Evolutionary conservation across 2,329 filamentous ascomycete genomes (phyloP).

Genomic region (Xylariaceae sp.): DNA sequence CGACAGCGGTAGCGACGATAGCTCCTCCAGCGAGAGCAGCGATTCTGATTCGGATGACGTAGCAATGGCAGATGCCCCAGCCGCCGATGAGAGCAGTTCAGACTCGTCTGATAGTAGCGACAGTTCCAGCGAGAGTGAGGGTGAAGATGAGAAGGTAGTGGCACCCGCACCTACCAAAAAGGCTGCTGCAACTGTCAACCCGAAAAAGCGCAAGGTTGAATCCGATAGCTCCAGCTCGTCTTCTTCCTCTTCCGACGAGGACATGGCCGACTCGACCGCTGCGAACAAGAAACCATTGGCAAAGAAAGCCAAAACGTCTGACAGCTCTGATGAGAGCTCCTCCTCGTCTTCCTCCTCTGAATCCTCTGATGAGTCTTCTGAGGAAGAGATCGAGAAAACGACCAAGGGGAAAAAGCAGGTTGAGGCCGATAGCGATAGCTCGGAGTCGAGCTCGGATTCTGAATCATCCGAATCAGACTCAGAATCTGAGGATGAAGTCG

Average conservation of each 20-base stretch:
- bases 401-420: conserved; percentile 9
- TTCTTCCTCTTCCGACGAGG: conserved; percentile 35
- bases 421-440: conserved; percentile 30
- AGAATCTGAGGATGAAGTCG: conserved; percentile 23
- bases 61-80: conserved; percentile 43
- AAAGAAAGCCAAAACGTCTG: conserved; percentile 42
- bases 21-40: conserved; percentile 21
- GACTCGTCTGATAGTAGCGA: conserved; percentile 30
- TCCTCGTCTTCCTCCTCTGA: conserved; percentile 30
- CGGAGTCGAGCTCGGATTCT: conserved; percentile 33
- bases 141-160: conserved; percentile 30
- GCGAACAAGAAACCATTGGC: conserved; percentile 36
- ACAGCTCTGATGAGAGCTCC: conserved; percentile 31
- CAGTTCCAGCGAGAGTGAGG: conserved; percentile 27
- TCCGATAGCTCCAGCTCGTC: conserved; percentile 34
- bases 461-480: conserved; percentile 27
- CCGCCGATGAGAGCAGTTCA: conserved; percentile 21
- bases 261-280: conserved; percentile 31
- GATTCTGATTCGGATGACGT: conserved; percentile 35
- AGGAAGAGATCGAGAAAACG: conserved; percentile 18
- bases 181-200: conserved; percentile 32
- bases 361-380: conserved; percentile 25
- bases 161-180: conserved; percentile 3
- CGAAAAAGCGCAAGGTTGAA: conserved; percentile 52
- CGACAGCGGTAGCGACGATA: conserved; percentile 28